Evolutionary conservation across 2,329 filamentous ascomycete species (phyloP).

Genomic region (Botrytis byssoidea): DNA sequence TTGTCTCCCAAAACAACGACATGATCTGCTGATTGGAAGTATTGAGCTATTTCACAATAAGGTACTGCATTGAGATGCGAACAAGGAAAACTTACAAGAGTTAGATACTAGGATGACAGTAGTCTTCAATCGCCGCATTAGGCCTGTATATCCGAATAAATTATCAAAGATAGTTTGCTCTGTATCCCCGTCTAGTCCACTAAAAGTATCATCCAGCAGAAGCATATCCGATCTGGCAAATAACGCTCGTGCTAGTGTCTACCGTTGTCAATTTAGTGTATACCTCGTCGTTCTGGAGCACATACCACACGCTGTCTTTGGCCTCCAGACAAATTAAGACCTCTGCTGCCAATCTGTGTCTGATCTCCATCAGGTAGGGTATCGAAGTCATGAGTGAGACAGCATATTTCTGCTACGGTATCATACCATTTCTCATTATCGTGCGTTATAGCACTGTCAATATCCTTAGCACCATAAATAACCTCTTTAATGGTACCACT

Average conservation of each 20-base stretch:
- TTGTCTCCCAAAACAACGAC: constrained; percentile 39
- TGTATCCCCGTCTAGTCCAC: constrained; percentile 47
- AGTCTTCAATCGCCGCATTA: constrained; percentile 42
- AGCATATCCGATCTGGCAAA: constrained; percentile 44
- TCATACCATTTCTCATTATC: constrained; percentile 38
- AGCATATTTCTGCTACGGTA: constrained; percentile 33
- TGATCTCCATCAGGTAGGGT: constrained; percentile 40
- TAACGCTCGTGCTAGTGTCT: constrained; percentile 47
- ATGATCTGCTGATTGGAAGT: constrained; percentile 43
- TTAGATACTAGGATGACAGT: constrained; percentile 48
- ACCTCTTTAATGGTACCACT: constrained; percentile 39
- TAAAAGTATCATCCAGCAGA: constrained; percentile 49
- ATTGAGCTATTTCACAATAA: constrained; percentile 37
- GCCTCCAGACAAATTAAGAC: constrained; percentile 46
- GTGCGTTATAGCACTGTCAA: constrained; percentile 28
- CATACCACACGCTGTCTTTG: constrained; percentile 45
- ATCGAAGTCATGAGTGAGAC: constrained; percentile 34
- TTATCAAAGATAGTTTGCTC: constrained; percentile 44
- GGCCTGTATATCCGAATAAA: constrained; percentile 44
- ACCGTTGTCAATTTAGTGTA: not conserved
- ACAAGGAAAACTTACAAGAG: constrained; percentile 36
- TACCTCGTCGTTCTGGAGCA: not conserved
- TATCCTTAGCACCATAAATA: constrained; percentile 34
- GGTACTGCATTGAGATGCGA: not conserved
- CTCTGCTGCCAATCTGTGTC: constrained; percentile 44